Evolutionary conservation across 2,329 filamentous ascomycete species (phyloP), one percentile per base, ranked within the genome.

Genomic region (Sclerotinia minor): DNA sequence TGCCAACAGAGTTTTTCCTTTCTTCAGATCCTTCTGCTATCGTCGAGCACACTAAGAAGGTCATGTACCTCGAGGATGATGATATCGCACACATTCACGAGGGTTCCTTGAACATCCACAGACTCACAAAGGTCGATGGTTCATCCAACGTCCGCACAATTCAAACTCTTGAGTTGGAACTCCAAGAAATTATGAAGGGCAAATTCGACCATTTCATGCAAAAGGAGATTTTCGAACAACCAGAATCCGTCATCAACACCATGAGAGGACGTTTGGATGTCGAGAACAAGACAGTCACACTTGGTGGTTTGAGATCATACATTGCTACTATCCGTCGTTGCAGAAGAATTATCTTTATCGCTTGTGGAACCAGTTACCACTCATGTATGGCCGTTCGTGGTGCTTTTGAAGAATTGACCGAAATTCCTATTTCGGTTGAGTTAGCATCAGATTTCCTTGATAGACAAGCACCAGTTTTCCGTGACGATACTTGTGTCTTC

Each of bases 151-250:
- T 98, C 75, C 94, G 95, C 79, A 92, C 92, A 76, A 99, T 99
- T 80, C 95, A 99, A 86, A 99, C 95, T 67, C 88, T 99, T 67
- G 95, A 99, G 85, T 91, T 99, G 63, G 93, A 99, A 85, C 90
- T 99, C 72, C 95, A 99, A 84, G 94, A 99, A 85, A 99, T 99
- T 82, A 99, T 99, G 95, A 99, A 99, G 90, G 95, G 95, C 81
- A 96, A 95, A 80, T 99, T 98, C 82, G 95, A 99, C 81, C 95
- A 99, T 84, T 99, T 97, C 86, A 99, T 99, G 95, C 95, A 99
- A 81, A 99, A 99, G 88, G 95, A 99, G 81, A 99, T 99, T 78
- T 99, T 99, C 80, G 95, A 99, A 86, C 95, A 99, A 85, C 95
- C 95, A 78, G 95, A 99, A 83, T 99, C 95, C 19, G 92, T 99